Base-by-base conservation (phyloP, 1,284 basidiomycete genomes). In the Tilletia caries region DNA sequence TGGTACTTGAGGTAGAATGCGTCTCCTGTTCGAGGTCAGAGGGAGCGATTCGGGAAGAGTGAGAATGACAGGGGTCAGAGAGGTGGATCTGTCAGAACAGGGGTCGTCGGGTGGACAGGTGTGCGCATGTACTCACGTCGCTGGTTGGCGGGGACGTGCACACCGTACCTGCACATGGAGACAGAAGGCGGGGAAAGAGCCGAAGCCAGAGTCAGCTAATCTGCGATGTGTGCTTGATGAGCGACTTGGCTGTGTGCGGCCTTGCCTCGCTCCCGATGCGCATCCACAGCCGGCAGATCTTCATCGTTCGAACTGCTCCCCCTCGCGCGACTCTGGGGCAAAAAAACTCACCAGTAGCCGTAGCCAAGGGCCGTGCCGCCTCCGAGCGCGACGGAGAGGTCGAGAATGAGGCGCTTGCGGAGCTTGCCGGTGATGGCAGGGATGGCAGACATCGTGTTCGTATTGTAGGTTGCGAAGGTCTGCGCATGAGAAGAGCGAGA, bases 361-460 rank as follows among this genome's bases (percentile, higher is more conserved):
- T 80, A 80, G 54, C 79, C 79, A 44, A 76, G 73, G 50, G 73
- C 78, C 43, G 73, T 75, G 34, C 79, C 79, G 64, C 78, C 78
- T 29, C 79, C 79, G 32, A 80, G 72, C 46, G 78, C 79, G 69
- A 80, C 78, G 65, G 72, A 74, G 58, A 80, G 71, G 71, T 80
- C 79, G 65, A 80, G 76, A 68, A 80, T 80, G 58, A 80, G 74
- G 66, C 79, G 75, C 77, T 80, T 80, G 71, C 79, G 79, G 70
- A 80, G 71, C 76, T 79, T 80, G 68, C 79, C 79, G 60, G 79
- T 80, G 73, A 80, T 80, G 70, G 79, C 70, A 37, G 79, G 70
- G 70, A 80, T 74, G 64, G 74, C 68, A 34, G 58, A 62, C 58
- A 23, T 20, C 32, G n/a, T 62, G 3, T 15, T 62, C 3, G 15